A percentile compares a stretch with the other conserved stretches of the same genome.
These are phyloP conservation scores for Pleodorina starrii DNA, from an alignment of 139 green algal species.

Conservation along the genomic window DNA sequence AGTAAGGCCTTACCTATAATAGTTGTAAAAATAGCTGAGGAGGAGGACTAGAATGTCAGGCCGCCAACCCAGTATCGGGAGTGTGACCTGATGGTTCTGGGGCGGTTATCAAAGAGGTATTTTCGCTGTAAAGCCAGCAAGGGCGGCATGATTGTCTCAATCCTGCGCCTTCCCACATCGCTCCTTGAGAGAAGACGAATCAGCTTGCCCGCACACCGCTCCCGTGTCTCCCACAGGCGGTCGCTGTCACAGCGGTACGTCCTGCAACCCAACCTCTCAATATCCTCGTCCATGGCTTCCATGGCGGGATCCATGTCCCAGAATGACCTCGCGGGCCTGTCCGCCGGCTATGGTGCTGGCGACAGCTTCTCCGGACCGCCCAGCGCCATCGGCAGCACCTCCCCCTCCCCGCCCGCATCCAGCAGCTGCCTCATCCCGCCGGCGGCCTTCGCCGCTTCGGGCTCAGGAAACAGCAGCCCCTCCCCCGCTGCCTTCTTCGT, in stretches of 20 bases:
- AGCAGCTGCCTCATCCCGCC: neutral
- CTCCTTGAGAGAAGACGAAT: no score
- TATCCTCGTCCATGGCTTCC: constrained; percentile 46
- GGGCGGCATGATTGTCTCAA: no score
- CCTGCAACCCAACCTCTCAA: constrained; percentile 53
- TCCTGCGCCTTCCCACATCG: no score
- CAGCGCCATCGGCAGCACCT: neutral
- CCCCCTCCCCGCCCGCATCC: constrained; percentile 1
- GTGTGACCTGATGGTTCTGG: no score
- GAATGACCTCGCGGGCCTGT: neutral
- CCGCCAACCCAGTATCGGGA: no score
- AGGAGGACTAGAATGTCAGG: no score
- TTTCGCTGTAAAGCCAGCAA: no score
- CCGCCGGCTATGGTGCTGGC: neutral
- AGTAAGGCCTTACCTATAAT: no score
- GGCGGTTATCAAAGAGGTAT: no score
- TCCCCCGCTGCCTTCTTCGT: neutral
- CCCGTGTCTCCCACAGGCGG: constrained; percentile 3
- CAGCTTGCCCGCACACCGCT: no score
- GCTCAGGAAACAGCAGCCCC: no score
- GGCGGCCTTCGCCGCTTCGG: neutral
- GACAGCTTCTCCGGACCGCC: neutral
- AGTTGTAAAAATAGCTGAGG: no score
- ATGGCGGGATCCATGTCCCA: constrained; percentile 16
- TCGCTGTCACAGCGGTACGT: constrained; percentile 55